Percentiles rank a stretch among this genome's conserved stretches.
These are phyloP conservation scores for Solanum virginianum DNA, from an alignment of 257 asterid genomes.

Conservation along the genomic window DNA sequence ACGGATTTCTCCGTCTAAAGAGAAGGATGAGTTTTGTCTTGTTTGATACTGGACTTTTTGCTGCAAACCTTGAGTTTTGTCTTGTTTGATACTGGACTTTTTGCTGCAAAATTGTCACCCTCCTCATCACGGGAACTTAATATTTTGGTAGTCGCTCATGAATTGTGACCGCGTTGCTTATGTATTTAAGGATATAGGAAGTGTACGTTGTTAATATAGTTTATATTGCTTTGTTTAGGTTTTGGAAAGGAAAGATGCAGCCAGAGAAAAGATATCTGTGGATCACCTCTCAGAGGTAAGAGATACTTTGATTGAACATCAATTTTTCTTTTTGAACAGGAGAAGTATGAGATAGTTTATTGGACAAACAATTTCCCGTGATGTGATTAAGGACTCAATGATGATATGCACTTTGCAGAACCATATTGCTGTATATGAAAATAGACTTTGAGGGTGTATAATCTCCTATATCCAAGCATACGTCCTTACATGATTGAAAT, in stretches of 20 bases:
- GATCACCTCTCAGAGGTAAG: conserved; percentile 63
- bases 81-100: not conserved
- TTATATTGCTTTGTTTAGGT: conserved; percentile 29
- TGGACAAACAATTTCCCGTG: not conserved
- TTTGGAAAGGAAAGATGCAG: conserved; percentile 44
- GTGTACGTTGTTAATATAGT: not conserved
- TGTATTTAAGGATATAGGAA: not conserved
- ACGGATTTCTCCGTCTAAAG: not conserved
- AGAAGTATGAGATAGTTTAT: conserved; percentile 25
- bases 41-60: not conserved
- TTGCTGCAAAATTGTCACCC: not conserved
- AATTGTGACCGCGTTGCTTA: not conserved
- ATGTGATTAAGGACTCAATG: not conserved
- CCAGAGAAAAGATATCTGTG: conserved; percentile 31
- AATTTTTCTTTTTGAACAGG: not conserved
- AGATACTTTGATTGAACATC: not conserved
- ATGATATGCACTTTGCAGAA: not conserved
- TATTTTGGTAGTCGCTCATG: not conserved
- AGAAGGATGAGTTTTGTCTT: not conserved
- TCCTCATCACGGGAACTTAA: not conserved
- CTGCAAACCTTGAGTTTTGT: no score
- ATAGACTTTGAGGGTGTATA: not conserved
- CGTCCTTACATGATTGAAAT: not conserved
- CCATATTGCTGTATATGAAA: not conserved
- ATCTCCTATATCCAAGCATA: not conserved